Base-by-base conservation (phyloP, 2,329 filamentous ascomycete species). In the Penicillium sp. region DNA sequence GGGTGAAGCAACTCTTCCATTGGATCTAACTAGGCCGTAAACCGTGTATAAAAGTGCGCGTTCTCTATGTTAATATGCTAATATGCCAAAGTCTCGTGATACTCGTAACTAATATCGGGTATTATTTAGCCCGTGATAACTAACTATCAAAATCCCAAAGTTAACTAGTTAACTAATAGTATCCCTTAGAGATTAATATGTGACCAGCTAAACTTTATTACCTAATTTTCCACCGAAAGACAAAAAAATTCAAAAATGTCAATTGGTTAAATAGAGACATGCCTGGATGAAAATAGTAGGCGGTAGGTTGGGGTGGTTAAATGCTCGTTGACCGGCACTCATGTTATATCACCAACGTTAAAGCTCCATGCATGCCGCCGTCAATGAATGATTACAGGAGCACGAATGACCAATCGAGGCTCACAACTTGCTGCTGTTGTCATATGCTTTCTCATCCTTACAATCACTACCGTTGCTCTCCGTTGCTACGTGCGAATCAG, bases 351-450 rank as follows among this genome's bases (percentile, higher is more conserved):
- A 19, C 22, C 19, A 44, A 19, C 22, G n/a, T n/a, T n/a, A n/a
- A 22, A 44, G n/a, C 4, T 24, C 42, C 22, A 12, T 47, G 22
- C 44, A 47, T 47, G 7, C 10, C 13, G 13, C 24, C 19, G 19
- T 24, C 2, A 24, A 13, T 44, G 5, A 13, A 24, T n/a, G n/a
- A n/a, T 24, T 4, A 1, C 10, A 4, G 19, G 4, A 24, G 6
- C 22, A 45, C 42, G 22, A 17, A 47, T 47, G 44, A 47, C 7
- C 9, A 1, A 26, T 26, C 44, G 13, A 26, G 44, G 44, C 22
- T 17, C 44, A 24, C 44, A 47, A 47, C 44, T 47, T 26, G 44
- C 44, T 47, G 44, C 44, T 13, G 13, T 47, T 28, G 44, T 47
- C 8, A 47, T 47, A 47, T 47, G 44, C 44, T 47, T 47, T 26